Base-by-base conservation (phyloP, 345 rosid genomes). In the Ceriops tagal region DNA sequence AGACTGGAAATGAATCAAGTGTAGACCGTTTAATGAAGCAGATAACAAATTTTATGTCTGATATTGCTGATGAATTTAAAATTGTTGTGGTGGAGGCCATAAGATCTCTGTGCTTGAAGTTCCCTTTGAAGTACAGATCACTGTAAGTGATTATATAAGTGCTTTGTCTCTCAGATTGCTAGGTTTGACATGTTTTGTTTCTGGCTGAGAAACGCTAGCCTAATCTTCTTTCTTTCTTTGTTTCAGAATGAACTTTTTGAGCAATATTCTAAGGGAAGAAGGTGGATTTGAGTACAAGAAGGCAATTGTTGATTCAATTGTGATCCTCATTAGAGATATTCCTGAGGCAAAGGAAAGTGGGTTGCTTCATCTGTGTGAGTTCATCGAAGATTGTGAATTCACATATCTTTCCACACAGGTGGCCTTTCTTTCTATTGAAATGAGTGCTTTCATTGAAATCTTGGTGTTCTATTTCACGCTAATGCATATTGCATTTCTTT, bases 271-370 rank as follows among this genome's bases (percentile, higher is more conserved):
- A n/a, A 81, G 99, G 75, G 99, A 95, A 82, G 99, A 95, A 90
- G 99, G 99, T 68, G 99, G 99, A 71, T 95, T 95, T 75, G 99
- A 95, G 74, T 95, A 89, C 82, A 95, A 95, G 78, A 90, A 91
- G 80, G 98, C 99, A 64, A 92, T 92, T 69, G 97, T 92, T 35
- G 99, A 95, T 80, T 92, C 99, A 34, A 95, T 95, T 69, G 99
- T 95, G 64, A 92, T 89, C 69, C 96, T 95, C 74, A 95, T 95
- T 69, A 90, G 93, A 74, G 98, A 92, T 83, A 95, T 95, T 63
- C 99, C 99, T n/a, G 98, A 95, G 58, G 96, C 97, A 32, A 95
- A 95, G 80, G 99, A 95, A 76, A 85, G 85, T 66, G 99, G 99
- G 47, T 77, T 95, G 88, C 97, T 90, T 82, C 99, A 95, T 86